Conservation (phyloP, 2,329 filamentous ascomycete genomes). For the Monilinia fructigena region DNA sequence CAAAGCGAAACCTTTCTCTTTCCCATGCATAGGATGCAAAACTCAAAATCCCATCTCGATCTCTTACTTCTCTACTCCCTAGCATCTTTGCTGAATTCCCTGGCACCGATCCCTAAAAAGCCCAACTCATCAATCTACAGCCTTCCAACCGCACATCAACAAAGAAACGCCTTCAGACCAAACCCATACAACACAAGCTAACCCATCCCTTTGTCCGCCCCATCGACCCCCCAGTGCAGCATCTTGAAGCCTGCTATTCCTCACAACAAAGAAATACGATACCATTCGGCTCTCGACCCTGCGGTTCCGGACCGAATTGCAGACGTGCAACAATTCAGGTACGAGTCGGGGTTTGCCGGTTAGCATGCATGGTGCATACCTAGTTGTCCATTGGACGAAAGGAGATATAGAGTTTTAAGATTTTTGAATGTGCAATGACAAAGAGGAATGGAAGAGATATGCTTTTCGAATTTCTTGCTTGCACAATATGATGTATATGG, state of each 20-base stretch:
- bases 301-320: constrained; percentile 6
- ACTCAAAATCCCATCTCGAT: neutral
- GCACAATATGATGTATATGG: neutral
- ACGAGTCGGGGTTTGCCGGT: neutral
- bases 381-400: neutral
- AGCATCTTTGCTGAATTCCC: neutral
- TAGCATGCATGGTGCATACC: neutral
- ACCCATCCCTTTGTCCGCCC: neutral
- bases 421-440: neutral
- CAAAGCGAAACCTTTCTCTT: neutral
- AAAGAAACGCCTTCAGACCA: neutral
- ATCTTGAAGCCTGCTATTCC: neutral
- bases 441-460: too few relatives aligned
- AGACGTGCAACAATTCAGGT: constrained; percentile 13
- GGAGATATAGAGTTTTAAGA: neutral
- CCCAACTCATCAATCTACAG: neutral
- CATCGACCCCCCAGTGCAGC: neutral
- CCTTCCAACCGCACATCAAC: neutral
- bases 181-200: neutral
- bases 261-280: neutral
- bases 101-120: neutral
- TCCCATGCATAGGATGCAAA: neutral
- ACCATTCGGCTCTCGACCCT: neutral
- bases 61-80: neutral
- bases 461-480: neutral